Evolutionary conservation across 495 filamentous ascomycete species (phyloP), one percentile per base, ranked within the genome.

Genomic region (Schizothecium vesticola): DNA sequence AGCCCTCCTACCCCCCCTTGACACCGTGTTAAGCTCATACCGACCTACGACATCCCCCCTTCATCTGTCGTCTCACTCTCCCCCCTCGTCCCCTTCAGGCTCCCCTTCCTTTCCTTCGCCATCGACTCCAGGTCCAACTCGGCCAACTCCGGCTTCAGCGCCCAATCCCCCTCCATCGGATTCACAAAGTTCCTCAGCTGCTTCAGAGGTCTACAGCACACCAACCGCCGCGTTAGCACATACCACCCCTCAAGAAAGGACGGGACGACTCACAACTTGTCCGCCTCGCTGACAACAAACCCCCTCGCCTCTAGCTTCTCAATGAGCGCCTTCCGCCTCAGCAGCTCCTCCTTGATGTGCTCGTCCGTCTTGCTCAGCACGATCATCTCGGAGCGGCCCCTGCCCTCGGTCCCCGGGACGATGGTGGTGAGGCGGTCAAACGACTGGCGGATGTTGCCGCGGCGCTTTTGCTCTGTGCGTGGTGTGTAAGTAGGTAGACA

Each of bases 391-490:
- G 92, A 95, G 36, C 93, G 86, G 0, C 90, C 92, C 74, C 93
- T 90, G 8, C 93, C 93, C 74, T 91, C 87, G 19, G 94, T 78
- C 0, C 92, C 93, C 0, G 94, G 94, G 21, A 97, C 92, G 56
- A 94, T 83, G 58, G 88, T 85, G n/a, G 91, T 90, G 2, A 97
- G 83, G 22, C 87, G 83, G 78, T 97, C 93, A 71, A 95, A 96
- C n/a, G 90, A 92, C 31, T 91, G 87, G 29, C 94, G 87, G 68
- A 97, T 97, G 4, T 90, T 90, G 71, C 91, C 86, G 31, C 94
- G 89, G 13, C 94, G 90, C 78, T 97, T 96, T 76, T 96, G 90
- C 77, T 97, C 94, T 87, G 61, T 33, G 22, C 11, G 9, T 8
- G 26, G 23, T 31, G 24, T 2, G 55, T 29, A 33, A 25, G n/a